Evolutionary conservation across 2,329 filamentous ascomycete genomes (phyloP).

Genomic region (Diaporthe citrichinensis): DNA sequence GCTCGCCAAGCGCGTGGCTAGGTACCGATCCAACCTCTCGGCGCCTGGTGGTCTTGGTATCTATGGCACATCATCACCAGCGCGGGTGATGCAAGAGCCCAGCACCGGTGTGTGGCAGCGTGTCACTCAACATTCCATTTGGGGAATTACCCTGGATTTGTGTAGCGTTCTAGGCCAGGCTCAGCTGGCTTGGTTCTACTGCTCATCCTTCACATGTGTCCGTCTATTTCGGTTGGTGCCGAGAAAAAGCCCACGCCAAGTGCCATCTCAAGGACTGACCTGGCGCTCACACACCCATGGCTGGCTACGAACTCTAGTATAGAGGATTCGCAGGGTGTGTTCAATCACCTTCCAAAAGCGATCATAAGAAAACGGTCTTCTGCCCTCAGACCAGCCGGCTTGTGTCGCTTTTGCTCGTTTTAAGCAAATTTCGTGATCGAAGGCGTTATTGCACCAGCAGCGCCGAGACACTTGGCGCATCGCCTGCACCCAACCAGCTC

Average conservation of each 20-base stretch:
- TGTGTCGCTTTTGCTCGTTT: conserved; percentile 16
- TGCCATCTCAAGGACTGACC: neutral
- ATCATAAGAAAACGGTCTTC: neutral
- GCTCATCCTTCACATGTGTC: neutral
- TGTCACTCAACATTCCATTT: neutral
- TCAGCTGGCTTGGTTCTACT: neutral
- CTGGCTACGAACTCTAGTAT: neutral
- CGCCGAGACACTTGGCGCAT: conserved; percentile 23
- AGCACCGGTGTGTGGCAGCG: neutral
- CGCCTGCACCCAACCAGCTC: neutral
- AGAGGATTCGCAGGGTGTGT: neutral
- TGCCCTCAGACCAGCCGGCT: neutral
- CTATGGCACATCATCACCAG: conserved; percentile 6
- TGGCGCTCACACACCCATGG: neutral
- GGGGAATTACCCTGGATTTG: neutral
- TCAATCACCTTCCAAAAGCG: conserved; percentile 11
- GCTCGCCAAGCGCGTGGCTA: neutral
- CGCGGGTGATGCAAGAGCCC: neutral
- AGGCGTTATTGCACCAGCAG: conserved; percentile 27
- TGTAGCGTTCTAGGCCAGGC: neutral
- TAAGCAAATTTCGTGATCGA: conserved; percentile 20
- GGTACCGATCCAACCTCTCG: conserved; percentile 25
- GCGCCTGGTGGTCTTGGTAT: conserved; percentile 24
- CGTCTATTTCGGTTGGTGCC: neutral
- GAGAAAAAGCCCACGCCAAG: neutral